Conservation (phyloP, 2,329 filamentous ascomycete genomes). For the Lachnellula cervina region DNA sequence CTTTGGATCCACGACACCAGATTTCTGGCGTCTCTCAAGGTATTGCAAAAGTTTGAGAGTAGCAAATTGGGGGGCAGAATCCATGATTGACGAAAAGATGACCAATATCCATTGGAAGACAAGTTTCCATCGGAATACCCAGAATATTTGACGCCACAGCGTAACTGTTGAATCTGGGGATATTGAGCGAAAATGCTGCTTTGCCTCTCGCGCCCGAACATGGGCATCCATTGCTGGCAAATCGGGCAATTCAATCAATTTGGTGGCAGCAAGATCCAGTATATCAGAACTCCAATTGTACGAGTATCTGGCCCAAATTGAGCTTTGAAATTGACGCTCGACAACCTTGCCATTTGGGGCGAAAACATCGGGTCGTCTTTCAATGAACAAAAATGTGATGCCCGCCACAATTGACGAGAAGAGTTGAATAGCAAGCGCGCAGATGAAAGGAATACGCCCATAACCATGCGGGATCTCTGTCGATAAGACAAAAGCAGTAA, state of each 20-base stretch:
- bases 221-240: constrained; percentile 47
- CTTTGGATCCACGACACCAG: constrained; percentile 11
- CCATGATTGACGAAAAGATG: constrained; percentile 11
- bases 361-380: constrained; percentile 62
- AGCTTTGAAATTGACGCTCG: constrained; percentile 58
- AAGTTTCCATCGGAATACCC: constrained; percentile 44
- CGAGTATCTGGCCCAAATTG: constrained; percentile 55
- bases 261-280: constrained; percentile 49
- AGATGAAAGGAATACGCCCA: no score
- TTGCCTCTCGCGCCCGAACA: constrained; percentile 45
- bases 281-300: constrained; percentile 58
- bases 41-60: constrained; percentile 21
- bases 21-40: constrained; percentile 14
- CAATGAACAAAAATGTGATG: constrained; percentile 36
- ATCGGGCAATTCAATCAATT: constrained; percentile 57
- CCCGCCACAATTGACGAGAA: not conserved
- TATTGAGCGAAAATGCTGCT: constrained; percentile 44
- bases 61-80: constrained; percentile 16
- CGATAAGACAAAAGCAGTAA: no score
- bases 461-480: no score
- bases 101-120: not conserved
- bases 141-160: constrained; percentile 55
- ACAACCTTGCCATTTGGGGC: constrained; percentile 38
- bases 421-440: no score
- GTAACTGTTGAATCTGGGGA: constrained; percentile 36